Evolutionary conservation across 148 eudicot genomes (phyloP).

Genomic region (Limonium bicolor): DNA sequence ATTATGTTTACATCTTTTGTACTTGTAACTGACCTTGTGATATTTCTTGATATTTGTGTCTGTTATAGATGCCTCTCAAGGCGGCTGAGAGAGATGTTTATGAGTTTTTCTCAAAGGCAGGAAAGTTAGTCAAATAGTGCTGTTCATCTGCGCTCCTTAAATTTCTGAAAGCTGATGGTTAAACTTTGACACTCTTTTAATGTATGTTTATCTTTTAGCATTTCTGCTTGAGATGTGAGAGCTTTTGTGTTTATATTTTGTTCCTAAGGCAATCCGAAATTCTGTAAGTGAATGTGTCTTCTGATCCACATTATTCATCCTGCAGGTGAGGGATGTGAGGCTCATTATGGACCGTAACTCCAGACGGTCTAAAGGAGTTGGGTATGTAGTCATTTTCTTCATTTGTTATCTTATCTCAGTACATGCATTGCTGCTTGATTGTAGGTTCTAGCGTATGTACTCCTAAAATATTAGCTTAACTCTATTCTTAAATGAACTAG

Average conservation of each 20-base stretch:
- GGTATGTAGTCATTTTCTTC: conserved; percentile 38
- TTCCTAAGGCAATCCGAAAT: conserved; percentile 1
- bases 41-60: conserved; percentile 5
- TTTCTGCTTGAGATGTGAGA: too few relatives aligned
- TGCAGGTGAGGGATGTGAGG: conserved; percentile 90
- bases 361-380: conserved; percentile 96
- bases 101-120: conserved; percentile 89
- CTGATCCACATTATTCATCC: not conserved
- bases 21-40: too few relatives aligned
- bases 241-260: too few relatives aligned
- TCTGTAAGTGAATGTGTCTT: too few relatives aligned
- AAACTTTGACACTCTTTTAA: too few relatives aligned
- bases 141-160: too few relatives aligned
- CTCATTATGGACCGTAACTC: conserved; percentile 93
- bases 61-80: conserved; percentile 80
- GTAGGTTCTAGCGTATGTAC: conserved; percentile 12
- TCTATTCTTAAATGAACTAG: conserved; percentile 38
- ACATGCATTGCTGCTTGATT: conserved; percentile 10
- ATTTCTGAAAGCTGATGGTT: too few relatives aligned
- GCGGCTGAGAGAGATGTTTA: conserved; percentile 83
- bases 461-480: conserved; percentile 27
- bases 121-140: too few relatives aligned
- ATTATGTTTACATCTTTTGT: too few relatives aligned
- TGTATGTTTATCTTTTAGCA: too few relatives aligned
- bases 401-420: not conserved